Conservation (phyloP, 805 yeast genomes). For the Wickerhamomyces bisporus region DNA sequence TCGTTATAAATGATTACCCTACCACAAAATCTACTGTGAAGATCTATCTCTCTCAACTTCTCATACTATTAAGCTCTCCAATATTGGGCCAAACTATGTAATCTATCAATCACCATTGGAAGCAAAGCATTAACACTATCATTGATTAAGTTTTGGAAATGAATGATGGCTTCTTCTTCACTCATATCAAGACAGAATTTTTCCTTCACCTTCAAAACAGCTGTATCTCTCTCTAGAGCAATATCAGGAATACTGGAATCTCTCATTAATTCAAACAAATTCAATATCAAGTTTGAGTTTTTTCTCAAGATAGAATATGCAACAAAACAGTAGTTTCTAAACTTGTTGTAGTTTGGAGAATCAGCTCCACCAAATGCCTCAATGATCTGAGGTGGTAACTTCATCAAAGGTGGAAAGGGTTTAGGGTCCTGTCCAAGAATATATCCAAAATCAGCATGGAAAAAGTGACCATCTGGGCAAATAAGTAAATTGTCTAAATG, state of each 20-base stretch:
- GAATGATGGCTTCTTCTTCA: conserved; percentile 93
- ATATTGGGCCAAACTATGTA: conserved; percentile 94
- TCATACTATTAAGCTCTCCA: conserved; percentile 91
- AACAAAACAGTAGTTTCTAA: conserved; percentile 90
- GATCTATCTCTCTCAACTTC: too few relatives aligned
- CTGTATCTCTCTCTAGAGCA: conserved; percentile 75
- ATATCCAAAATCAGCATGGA: conserved; percentile 98
- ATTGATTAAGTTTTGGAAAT: conserved; percentile 89
- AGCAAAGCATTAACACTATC: conserved; percentile 90
- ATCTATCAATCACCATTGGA: conserved; percentile 91
- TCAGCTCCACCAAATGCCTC: conserved; percentile 97
- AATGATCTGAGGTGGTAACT: conserved; percentile 90
- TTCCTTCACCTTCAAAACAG: conserved; percentile 88
- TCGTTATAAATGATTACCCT: too few relatives aligned
- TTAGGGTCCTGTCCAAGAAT: conserved; percentile 96
- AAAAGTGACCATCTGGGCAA: conserved; percentile 81
- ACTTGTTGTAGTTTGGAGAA: conserved; percentile 79
- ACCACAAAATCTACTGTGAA: too few relatives aligned
- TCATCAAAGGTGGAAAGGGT: conserved; percentile 98
- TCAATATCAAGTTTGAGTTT: conserved; percentile 83
- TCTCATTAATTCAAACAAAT: conserved; percentile 89
- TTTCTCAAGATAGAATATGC: conserved; percentile 87
- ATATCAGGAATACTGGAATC: conserved; percentile 91
- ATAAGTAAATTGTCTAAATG: conserved; percentile 87
- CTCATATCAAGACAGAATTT: conserved; percentile 89